A percentile compares a stretch with the other conserved stretches of the same genome.
These are phyloP conservation scores for Fraxinus sp. DNA, from an alignment of 305 asterid genomes.

Conservation along the genomic window DNA sequence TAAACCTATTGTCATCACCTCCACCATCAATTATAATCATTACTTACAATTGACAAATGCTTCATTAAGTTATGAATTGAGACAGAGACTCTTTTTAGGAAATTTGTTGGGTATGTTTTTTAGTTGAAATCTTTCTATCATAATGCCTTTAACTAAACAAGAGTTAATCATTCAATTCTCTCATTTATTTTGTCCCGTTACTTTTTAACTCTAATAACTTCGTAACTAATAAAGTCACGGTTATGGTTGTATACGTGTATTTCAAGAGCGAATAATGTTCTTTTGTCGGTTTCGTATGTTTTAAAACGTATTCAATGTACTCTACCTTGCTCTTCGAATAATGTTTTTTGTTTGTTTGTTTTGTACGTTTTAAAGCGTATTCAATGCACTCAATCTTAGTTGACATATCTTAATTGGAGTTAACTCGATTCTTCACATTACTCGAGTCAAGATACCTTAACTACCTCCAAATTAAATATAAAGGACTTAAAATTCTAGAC, in stretches of 20 bases:
- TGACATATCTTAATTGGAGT: neutral
- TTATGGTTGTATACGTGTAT: neutral
- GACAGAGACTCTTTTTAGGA: neutral
- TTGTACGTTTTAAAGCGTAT: neutral
- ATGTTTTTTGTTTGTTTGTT: neutral
- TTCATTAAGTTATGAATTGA: neutral
- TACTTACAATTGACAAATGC: neutral
- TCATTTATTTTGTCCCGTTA: neutral
- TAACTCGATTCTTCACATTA: neutral
- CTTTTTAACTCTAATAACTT: neutral
- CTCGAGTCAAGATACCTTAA: neutral
- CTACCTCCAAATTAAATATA: neutral
- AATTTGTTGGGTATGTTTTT: neutral
- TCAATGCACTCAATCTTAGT: neutral
- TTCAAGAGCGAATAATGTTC: neutral
- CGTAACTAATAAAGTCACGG: neutral
- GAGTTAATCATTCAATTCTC: neutral
- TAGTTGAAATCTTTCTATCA: neutral
- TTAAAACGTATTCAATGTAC: neutral
- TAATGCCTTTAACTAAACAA: neutral
- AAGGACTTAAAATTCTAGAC: neutral
- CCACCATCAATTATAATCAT: neutral
- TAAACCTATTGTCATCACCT: neutral
- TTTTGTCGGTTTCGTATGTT: neutral
- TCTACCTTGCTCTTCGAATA: neutral